Evolutionary conservation across 2,329 filamentous ascomycete species (phyloP).

Genomic region (Xylariaceae sp.): DNA sequence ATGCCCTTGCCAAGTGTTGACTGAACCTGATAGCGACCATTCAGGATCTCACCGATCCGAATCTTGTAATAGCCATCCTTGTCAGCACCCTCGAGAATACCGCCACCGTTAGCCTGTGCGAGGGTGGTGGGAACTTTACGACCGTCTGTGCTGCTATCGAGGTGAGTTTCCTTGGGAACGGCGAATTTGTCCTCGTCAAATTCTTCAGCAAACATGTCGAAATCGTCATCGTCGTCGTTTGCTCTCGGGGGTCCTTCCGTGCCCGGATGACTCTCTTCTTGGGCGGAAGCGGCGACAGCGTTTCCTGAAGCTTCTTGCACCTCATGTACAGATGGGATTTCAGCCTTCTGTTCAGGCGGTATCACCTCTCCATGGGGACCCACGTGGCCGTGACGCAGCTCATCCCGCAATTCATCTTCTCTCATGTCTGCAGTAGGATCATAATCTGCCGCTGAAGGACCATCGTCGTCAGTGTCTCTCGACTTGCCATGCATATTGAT

Average conservation of each 20-base stretch:
- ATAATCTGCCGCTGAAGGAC: constrained; percentile 70
- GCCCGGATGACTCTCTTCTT: too few relatives aligned
- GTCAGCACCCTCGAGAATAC: constrained; percentile 87
- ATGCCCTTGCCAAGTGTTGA: constrained; percentile 86
- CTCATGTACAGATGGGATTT: constrained; percentile 26
- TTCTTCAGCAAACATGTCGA: constrained; percentile 87
- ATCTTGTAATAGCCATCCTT: constrained; percentile 95
- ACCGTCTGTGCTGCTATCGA: constrained; percentile 31
- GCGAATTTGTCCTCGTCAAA: constrained; percentile 60
- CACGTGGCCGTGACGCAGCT: constrained; percentile 43
- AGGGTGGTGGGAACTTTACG: constrained; percentile 40
- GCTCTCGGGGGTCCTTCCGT: too few relatives aligned
- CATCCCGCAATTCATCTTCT: constrained; percentile 59
- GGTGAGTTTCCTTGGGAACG: constrained; percentile 38
- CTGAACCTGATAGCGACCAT: constrained; percentile 83
- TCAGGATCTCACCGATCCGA: constrained; percentile 81
- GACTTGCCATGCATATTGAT: constrained; percentile 49
- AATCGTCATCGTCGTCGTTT: constrained; percentile 59
- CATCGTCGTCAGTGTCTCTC: constrained; percentile 48
- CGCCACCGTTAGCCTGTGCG: constrained; percentile 51
- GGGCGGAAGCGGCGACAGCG: too few relatives aligned
- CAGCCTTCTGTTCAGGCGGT: constrained; percentile 27
- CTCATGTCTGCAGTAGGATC: constrained; percentile 70
- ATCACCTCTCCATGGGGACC: constrained; percentile 52
- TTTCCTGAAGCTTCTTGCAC: too few relatives aligned